Percentiles rank a stretch among this genome's conserved stretches.
These are phyloP conservation scores for Candida pseudofarinosa DNA, from an alignment of 805 yeast species.

Conservation along the genomic window DNA sequence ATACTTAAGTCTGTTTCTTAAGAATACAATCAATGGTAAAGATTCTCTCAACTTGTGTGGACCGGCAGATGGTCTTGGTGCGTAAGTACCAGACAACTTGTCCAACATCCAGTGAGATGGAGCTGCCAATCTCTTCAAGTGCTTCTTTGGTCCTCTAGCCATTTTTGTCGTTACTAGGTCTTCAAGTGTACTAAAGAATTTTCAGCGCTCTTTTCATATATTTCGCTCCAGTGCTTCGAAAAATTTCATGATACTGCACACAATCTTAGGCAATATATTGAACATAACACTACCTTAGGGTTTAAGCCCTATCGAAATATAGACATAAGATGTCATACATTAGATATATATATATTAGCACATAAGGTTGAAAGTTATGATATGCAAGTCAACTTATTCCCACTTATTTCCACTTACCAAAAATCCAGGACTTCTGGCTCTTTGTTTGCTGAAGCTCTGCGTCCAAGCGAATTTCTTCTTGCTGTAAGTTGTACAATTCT, in stretches of 20 bases:
- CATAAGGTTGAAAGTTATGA: background rate
- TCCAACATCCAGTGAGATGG: conserved; percentile 99
- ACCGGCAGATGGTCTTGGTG: conserved; percentile 99
- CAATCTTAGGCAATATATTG: too few relatives aligned
- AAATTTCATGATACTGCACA: conserved; percentile 1
- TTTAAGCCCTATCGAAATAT: background rate
- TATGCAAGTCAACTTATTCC: background rate
- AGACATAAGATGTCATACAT: background rate
- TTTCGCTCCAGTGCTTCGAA: background rate
- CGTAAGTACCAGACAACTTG: conserved; percentile 98
- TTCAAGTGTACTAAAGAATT: background rate
- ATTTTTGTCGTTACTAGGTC: conserved; percentile 8
- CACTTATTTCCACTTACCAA: conserved; percentile 19
- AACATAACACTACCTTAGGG: too few relatives aligned
- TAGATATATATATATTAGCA: background rate
- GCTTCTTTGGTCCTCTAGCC: conserved; percentile 68
- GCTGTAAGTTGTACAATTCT: conserved; percentile 22
- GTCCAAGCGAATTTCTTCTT: conserved; percentile 22
- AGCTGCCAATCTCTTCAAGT: conserved; percentile 99
- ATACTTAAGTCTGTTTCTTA: conserved; percentile 98
- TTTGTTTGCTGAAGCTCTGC: conserved; percentile 15
- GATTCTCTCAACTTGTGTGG: conserved; percentile 99
- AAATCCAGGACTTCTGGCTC: conserved; percentile 24
- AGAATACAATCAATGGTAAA: conserved; percentile 91
- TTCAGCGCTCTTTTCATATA: background rate